Conservation (phyloP, 2,329 filamentous ascomycete species). For the Capronia americana region DNA sequence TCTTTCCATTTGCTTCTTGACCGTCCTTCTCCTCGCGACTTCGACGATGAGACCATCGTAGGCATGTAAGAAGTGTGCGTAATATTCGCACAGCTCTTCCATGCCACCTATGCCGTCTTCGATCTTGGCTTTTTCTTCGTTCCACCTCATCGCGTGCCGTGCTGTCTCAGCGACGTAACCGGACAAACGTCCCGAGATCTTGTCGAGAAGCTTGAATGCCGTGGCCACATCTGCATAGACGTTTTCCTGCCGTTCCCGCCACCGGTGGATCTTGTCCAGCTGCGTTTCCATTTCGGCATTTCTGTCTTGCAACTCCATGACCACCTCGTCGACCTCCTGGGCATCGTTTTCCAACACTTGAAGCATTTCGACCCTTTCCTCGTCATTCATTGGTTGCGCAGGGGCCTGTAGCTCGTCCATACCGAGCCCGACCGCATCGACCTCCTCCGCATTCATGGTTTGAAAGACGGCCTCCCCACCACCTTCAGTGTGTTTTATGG, state of each 20-base stretch:
- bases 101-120: constrained; percentile 75
- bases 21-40: constrained; percentile 73
- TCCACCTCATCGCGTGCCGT: constrained; percentile 66
- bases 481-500: constrained; percentile 87
- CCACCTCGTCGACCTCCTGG: constrained; percentile 66
- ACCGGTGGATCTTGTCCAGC: constrained; percentile 67
- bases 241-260: constrained; percentile 64
- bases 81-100: constrained; percentile 77
- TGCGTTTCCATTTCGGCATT: constrained; percentile 78
- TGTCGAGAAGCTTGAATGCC: constrained; percentile 70
- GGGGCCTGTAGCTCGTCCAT: constrained; percentile 49
- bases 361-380: constrained; percentile 83
- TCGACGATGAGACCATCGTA: constrained; percentile 88
- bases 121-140: constrained; percentile 74
- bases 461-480: constrained; percentile 72
- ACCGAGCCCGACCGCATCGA: constrained; percentile 55
- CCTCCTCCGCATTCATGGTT: constrained; percentile 62
- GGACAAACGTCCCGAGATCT: constrained; percentile 70
- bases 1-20: constrained; percentile 74
- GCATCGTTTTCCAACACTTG: constrained; percentile 69
- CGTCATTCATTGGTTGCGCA: constrained; percentile 73
- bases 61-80: constrained; percentile 81
- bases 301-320: constrained; percentile 73
- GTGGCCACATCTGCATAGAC: constrained; percentile 63
- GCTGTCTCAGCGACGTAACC: constrained; percentile 56